Evolutionary conservation across 108 stramenopile genomes (phyloP).

Genomic region (Mediolabrus comicus): DNA sequence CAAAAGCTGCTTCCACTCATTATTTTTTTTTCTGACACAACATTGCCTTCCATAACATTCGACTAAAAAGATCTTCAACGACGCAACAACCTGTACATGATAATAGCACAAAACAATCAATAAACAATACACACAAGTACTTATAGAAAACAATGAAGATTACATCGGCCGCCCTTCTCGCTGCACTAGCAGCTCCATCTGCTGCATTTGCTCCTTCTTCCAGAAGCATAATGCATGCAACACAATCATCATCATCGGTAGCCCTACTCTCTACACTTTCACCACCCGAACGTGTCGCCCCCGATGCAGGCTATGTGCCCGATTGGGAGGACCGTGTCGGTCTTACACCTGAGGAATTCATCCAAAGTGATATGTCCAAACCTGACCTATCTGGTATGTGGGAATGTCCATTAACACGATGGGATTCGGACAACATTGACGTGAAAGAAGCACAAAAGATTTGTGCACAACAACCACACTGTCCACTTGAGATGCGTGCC

Average conservation of each 20-base stretch:
- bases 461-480: conserved; percentile 50
- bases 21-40: neutral
- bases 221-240: neutral
- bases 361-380: conserved; percentile 63
- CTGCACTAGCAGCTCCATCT: conserved; percentile 26
- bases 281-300: conserved; percentile 63
- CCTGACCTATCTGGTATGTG: conserved; percentile 77
- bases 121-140: neutral
- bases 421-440: conserved; percentile 80
- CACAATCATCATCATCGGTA: neutral
- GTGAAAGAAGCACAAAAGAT: conserved; percentile 53
- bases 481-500: conserved; percentile 74
- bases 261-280: neutral
- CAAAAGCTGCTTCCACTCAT: neutral
- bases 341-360: conserved; percentile 64
- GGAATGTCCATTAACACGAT: conserved; percentile 89
- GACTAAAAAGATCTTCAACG: no score
- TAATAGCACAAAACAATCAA: neutral
- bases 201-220: conserved; percentile 44
- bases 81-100: no score
- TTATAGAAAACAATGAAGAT: conserved; percentile 47
- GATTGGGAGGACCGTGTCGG: conserved; percentile 80
- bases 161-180: conserved; percentile 46
- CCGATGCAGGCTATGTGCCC: conserved; percentile 71
- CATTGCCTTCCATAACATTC: neutral